Percentiles rank a stretch among this genome's conserved stretches.
These are phyloP conservation scores for Voacanga thouarsii DNA, from an alignment of 257 asterid species.

Conservation along the genomic window DNA sequence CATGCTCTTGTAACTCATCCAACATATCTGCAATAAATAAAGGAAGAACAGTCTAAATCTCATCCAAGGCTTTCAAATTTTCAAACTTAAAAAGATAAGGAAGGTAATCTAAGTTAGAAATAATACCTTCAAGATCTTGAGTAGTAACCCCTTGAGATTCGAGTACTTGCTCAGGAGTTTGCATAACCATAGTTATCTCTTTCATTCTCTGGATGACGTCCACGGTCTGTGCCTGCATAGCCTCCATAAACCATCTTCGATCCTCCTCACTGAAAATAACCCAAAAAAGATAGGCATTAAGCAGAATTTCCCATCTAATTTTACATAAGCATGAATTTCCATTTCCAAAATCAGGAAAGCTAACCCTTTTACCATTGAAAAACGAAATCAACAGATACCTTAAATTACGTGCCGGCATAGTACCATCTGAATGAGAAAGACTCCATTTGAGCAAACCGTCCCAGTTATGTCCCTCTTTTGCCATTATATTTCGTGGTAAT, in stretches of 20 bases:
- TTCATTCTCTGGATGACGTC: conserved; percentile 85
- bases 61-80: neutral
- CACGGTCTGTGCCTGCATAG: conserved; percentile 86
- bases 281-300: neutral
- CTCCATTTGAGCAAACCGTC: conserved; percentile 96
- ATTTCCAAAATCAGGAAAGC: conserved; percentile 9
- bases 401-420: conserved; percentile 56
- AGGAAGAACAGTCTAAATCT: neutral
- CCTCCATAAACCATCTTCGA: conserved; percentile 89
- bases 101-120: neutral
- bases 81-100: neutral
- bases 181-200: conserved; percentile 86
- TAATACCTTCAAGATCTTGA: conserved; percentile 74
- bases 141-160: conserved; percentile 85
- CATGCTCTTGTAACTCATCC: conserved; percentile 96
- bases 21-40: conserved; percentile 51
- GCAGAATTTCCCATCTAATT: neutral
- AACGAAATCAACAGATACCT: conserved; percentile 38
- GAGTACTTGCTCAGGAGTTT: conserved; percentile 71
- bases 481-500: conserved; percentile 36
- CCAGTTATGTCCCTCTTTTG: conserved; percentile 84
- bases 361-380: neutral
- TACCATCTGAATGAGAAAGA: conserved; percentile 75
- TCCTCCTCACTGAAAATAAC: conserved; percentile 70
- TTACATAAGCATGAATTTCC: neutral